These are phyloP conservation scores for Psilocybe sp. DNA, from an alignment of 768 basidiomycete genomes.

Conservation along the genomic window DNA sequence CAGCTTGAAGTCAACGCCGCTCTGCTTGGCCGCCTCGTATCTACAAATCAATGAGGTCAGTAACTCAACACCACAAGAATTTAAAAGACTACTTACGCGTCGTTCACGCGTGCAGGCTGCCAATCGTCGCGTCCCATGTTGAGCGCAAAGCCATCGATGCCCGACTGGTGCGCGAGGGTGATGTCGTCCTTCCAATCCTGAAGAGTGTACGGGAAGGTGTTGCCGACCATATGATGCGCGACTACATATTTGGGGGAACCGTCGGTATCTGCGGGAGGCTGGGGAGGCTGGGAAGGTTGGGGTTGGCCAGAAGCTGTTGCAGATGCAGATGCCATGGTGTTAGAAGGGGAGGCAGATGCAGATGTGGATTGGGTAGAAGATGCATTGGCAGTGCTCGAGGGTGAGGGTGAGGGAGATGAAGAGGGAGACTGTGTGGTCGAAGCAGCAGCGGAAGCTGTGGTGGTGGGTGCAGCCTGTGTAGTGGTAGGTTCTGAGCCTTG, in stretches of 20 bases:
- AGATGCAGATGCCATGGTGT: background rate
- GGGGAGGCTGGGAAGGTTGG: slow-evolving; percentile 6
- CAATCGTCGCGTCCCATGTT: slow-evolving; percentile 67
- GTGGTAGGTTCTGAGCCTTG: background rate
- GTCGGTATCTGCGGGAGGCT: slow-evolving; percentile 12
- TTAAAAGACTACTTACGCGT: slow-evolving; percentile 46
- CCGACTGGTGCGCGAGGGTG: slow-evolving; percentile 48
- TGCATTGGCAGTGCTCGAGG: slow-evolving; percentile 3
- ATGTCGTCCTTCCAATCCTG: slow-evolving; percentile 53
- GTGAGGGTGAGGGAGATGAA: slow-evolving; percentile 1
- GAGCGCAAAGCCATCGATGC: slow-evolving; percentile 70
- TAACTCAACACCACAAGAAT: background rate
- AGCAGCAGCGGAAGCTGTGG: background rate
- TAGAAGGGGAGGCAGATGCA: slow-evolving; percentile 1
- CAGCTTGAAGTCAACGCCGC: slow-evolving; percentile 60
- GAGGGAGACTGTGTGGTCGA: background rate
- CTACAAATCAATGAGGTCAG: slow-evolving; percentile 22
- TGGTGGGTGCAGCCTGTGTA: background rate
- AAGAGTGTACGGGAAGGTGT: slow-evolving; percentile 58
- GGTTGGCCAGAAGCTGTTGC: background rate
- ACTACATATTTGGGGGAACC: slow-evolving; percentile 44
- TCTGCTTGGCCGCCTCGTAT: slow-evolving; percentile 53
- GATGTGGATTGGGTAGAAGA: slow-evolving; percentile 3
- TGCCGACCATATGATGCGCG: slow-evolving; percentile 65
- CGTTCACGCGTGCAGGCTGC: slow-evolving; percentile 58